Conservation (phyloP, 2,329 filamentous ascomycete genomes). For the Gaeumannomyces sp. region DNA sequence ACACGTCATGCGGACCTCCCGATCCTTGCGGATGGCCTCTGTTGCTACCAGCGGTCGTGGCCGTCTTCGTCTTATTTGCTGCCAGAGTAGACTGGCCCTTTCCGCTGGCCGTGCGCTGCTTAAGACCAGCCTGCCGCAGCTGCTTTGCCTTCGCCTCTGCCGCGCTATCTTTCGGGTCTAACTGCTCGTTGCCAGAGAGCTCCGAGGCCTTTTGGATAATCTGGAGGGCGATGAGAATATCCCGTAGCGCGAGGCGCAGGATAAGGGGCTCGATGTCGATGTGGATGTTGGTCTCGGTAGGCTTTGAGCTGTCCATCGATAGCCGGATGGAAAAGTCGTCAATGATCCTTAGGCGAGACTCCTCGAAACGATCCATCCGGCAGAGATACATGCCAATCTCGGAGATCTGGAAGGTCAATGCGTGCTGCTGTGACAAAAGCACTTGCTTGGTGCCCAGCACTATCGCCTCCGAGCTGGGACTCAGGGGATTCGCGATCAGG, state of each 20-base stretch:
- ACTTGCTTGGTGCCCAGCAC: conserved; percentile 93
- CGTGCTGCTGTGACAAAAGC: conserved; percentile 86
- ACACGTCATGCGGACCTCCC: conserved; percentile 23
- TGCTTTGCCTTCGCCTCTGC: conserved; percentile 53
- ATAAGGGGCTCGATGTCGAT: conserved; percentile 88
- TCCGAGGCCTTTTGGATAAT: conserved; percentile 89
- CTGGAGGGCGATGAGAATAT: conserved; percentile 90
- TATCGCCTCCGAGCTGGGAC: conserved; percentile 87
- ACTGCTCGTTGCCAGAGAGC: conserved; percentile 60
- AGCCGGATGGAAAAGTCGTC: conserved; percentile 93
- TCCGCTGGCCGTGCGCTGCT: conserved; percentile 51
- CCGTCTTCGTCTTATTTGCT: conserved; percentile 32
- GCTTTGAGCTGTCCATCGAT: conserved; percentile 67
- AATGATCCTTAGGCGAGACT: conserved; percentile 80
- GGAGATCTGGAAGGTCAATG: conserved; percentile 85
- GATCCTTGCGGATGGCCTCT: conserved; percentile 9
- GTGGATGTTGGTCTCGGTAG: conserved; percentile 68
- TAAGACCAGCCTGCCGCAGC: conserved; percentile 41
- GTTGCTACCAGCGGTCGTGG: conserved; percentile 17
- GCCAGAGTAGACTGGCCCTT: conserved; percentile 47
- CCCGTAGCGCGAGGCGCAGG: conserved; percentile 80
- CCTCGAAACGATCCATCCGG: conserved; percentile 96
- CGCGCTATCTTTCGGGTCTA: conserved; percentile 23
- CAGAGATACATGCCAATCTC: conserved; percentile 98
- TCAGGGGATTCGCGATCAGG: conserved; percentile 88